A percentile compares a stretch with the other conserved stretches of the same genome.
These are phyloP conservation scores for Pythium coloratum DNA, from an alignment of 352 stramenopile genomes.

Conservation along the genomic window DNA sequence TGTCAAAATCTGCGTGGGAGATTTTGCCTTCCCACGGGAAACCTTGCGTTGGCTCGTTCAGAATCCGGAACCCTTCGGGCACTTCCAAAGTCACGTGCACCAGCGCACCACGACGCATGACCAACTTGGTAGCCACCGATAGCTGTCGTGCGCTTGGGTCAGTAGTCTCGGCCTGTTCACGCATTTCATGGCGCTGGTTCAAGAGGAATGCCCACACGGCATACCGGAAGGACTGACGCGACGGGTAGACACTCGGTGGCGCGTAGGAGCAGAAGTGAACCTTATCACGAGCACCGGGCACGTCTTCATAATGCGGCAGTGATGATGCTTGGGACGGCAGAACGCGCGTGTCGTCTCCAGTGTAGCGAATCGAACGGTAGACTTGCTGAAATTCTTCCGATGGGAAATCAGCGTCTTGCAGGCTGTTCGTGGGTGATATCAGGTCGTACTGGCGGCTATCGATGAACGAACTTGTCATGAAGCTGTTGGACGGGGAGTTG, in stretches of 20 bases:
- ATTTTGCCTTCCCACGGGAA: constrained; percentile 76
- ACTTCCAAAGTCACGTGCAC: constrained; percentile 74
- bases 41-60: constrained; percentile 63
- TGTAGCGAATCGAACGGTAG: constrained; percentile 68
- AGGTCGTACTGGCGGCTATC: constrained; percentile 38
- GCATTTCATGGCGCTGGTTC: constrained; percentile 68
- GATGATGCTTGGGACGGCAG: constrained; percentile 19
- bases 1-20: constrained; percentile 53
- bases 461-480: constrained; percentile 30
- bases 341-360: constrained; percentile 21
- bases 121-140: constrained; percentile 63
- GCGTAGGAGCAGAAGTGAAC: constrained; percentile 82
- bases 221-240: constrained; percentile 66
- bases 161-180: constrained; percentile 44
- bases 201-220: constrained; percentile 76
- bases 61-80: constrained; percentile 57
- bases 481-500: constrained; percentile 34
- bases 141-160: constrained; percentile 41
- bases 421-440: constrained; percentile 57
- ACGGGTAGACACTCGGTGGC: constrained; percentile 55
- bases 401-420: constrained; percentile 57
- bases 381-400: constrained; percentile 74
- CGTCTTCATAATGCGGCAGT: constrained; percentile 43
- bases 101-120: constrained; percentile 69
- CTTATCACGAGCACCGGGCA: constrained; percentile 52